Evolutionary conservation across 768 basidiomycete genomes (phyloP).

Genomic region (Tricholoma terreum): DNA sequence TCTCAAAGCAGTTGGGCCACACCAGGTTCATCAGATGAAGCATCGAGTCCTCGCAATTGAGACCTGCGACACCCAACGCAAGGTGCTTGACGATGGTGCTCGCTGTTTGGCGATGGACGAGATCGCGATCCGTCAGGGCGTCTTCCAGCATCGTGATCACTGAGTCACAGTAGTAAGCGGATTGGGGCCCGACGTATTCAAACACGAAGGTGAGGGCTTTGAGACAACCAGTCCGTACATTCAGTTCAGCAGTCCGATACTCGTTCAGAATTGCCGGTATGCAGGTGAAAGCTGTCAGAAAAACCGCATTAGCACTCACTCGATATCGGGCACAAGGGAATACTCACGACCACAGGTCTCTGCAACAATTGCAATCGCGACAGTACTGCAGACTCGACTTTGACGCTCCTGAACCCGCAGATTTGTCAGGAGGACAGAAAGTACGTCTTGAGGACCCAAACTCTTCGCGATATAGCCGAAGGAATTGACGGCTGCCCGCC

Average conservation of each 20-base stretch:
- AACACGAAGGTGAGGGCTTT: conserved; percentile 99
- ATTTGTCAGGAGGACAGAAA: conserved; percentile 94
- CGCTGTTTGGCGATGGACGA: conserved; percentile 97
- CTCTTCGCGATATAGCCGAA: conserved; percentile 99
- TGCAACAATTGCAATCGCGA: conserved; percentile 94
- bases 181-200: conserved; percentile 97
- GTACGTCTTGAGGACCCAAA: conserved; percentile 97
- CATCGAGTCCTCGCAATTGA: conserved; percentile 98
- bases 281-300: conserved; percentile 80
- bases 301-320: conserved; percentile 11
- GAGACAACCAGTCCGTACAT: conserved; percentile 97
- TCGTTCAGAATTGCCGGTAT: conserved; percentile 99
- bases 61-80: conserved; percentile 92
- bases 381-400: conserved; percentile 96
- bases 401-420: conserved; percentile 98
- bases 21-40: conserved; percentile 96
- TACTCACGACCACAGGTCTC: conserved; percentile 82
- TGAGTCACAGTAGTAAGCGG: conserved; percentile 94
- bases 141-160: conserved; percentile 98
- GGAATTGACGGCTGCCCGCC: conserved; percentile 97
- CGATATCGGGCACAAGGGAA: conserved; percentile 2
- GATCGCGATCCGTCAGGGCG: conserved; percentile 95
- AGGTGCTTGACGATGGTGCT: conserved; percentile 98
- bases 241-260: conserved; percentile 96
- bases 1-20: conserved; percentile 99